Base-by-base conservation (phyloP, 805 yeast species). In the Metschnikowia rubicola region DNA sequence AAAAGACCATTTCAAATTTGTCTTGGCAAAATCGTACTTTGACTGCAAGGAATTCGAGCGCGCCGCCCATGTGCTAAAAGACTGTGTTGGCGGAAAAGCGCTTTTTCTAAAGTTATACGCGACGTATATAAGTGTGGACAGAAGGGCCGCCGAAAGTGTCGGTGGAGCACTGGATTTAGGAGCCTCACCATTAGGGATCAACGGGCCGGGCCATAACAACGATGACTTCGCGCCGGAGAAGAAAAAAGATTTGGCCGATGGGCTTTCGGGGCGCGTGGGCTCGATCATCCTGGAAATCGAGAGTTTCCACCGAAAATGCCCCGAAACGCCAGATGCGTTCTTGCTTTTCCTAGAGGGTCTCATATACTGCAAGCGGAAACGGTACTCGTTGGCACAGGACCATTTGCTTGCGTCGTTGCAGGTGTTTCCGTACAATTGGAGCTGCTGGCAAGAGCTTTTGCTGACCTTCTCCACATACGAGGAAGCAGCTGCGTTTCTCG, bases 361-460 rank as follows among this genome's bases (percentile, higher is more conserved):
- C 12, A 70, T 87, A 1, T 69, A 83, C 39, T 68, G 81, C 44
- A 83, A 80, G 55, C 84, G 84, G 56, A 81, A 82, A 41, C 81
- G 84, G 53, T 66, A 67, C n/a, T 54, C 68, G 2, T 62, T 70
- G 32, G 97, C 97, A 0, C 81, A 84, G 47, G 71, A 76, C 21
- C 70, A 71, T 38, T 74, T 91, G 30, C 70, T 81, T 30, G 74
- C 73, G 39, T 84, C 97, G 1, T 60, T 92, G 11, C 69, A 75
- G 21, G 42, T 75, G 29, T 89, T 84, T 56, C 96, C 97, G 0
- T 86, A 76, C 63, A 92, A 92, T 63, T 94, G 99, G 99, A 79
- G 91, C 45, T 86, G 94, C 48, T 94, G 97, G 97, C 74, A 77
- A 47, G 97, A 92, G 60, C 70, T 94, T 35, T 68, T 81, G 10